phyloP scores from a whole-genome alignment of 1,284 basidiomycete species.

The Leccinum solheimii region DNA sequence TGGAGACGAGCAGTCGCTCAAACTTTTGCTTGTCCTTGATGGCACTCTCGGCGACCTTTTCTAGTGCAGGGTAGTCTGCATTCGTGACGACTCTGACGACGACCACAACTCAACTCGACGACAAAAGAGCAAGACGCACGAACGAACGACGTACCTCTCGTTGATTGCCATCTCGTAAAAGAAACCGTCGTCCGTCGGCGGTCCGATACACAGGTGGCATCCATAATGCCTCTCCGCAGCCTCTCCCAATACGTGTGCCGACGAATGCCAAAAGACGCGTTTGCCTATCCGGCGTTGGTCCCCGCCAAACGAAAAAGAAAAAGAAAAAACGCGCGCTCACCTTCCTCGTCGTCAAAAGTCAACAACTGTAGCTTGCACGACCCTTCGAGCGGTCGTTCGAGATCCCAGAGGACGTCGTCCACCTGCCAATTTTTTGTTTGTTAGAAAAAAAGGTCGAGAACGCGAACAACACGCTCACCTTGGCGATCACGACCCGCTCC shows the following conservation, averaged over 20 bases:
- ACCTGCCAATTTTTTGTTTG: conserved; percentile 49
- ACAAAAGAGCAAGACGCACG: too few species aligned
- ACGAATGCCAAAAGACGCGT: conserved; percentile 99
- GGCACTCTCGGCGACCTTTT: conserved; percentile 85
- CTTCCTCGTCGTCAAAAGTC: conserved; percentile 95
- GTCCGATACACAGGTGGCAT: conserved; percentile 96
- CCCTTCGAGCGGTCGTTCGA: conserved; percentile 89
- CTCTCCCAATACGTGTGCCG: conserved; percentile 98
- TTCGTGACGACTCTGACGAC: conserved; percentile 66
- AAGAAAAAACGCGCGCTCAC: conserved; percentile 37
- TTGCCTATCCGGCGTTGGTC: conserved; percentile 54
- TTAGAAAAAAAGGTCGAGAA: too few species aligned
- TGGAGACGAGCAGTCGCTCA: conserved; percentile 90
- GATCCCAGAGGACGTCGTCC: conserved; percentile 90
- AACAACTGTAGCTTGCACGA: conserved; percentile 84
- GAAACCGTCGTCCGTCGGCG: conserved; percentile 98
- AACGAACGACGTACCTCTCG: conserved; percentile 49
- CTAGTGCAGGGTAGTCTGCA: conserved; percentile 86
- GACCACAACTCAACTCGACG: not conserved
- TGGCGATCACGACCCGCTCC: conserved; percentile 91
- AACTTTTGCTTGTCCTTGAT: conserved; percentile 98
- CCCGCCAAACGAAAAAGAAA: not conserved
- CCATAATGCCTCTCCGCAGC: conserved; percentile 96
- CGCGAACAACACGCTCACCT: conserved; percentile 48
- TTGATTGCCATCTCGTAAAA: conserved; percentile 97